Evolutionary conservation across 768 basidiomycete species (phyloP).

Genomic region (Naganishia vishniacii): DNA sequence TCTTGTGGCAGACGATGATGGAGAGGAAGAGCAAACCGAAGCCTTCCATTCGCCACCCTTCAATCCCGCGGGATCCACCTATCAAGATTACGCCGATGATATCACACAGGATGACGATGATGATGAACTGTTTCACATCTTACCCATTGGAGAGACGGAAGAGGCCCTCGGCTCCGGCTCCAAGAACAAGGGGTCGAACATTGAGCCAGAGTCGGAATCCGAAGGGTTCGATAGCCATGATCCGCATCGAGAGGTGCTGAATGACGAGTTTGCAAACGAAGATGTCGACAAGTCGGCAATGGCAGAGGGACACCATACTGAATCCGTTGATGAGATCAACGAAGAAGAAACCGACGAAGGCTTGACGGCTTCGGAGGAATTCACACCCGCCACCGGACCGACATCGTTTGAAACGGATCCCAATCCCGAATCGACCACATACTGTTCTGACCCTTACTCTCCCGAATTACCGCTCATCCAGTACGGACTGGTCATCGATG

Average conservation of each 20-base stretch:
- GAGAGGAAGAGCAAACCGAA: constrained; percentile 29
- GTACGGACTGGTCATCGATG: constrained; percentile 96
- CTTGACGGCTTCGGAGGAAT: constrained; percentile 23
- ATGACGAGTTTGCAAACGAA: constrained; percentile 8
- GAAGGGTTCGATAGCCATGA: constrained; percentile 29
- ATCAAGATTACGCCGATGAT: constrained; percentile 31
- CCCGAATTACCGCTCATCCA: constrained; percentile 62
- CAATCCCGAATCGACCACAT: constrained; percentile 64
- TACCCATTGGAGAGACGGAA: constrained; percentile 31
- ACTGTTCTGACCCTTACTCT: constrained; percentile 61
- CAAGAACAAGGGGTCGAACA: not conserved
- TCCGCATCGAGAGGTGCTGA: constrained; percentile 19
- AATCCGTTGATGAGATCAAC: constrained; percentile 33
- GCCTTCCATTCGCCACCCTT: constrained; percentile 44
- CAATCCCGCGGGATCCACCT: constrained; percentile 31
- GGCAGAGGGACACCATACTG: constrained; percentile 30
- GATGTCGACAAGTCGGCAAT: not conserved
- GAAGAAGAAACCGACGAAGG: constrained; percentile 31
- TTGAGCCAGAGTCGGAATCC: constrained; percentile 28
- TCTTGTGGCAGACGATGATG: constrained; percentile 27
- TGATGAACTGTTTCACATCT: constrained; percentile 31
- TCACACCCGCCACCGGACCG: constrained; percentile 37
- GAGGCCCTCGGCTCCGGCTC: constrained; percentile 10
- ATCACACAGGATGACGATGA: constrained; percentile 34
- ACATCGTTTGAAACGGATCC: constrained; percentile 66